Evolutionary conservation across 1,284 basidiomycete species (phyloP), one percentile per base, ranked within the genome.

Genomic region (Pseudozyma thailandica): DNA sequence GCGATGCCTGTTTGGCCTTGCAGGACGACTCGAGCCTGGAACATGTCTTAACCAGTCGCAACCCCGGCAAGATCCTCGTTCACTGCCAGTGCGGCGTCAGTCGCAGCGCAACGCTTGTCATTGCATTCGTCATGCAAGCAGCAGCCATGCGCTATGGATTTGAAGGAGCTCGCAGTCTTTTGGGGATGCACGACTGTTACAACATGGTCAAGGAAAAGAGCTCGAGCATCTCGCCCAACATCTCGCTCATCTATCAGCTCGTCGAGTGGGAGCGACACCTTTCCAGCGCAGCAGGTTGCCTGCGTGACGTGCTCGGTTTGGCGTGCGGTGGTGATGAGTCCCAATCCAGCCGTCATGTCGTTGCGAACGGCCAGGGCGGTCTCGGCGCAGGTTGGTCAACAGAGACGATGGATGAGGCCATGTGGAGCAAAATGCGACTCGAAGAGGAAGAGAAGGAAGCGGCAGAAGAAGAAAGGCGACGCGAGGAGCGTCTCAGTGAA

Each of bases 81-180:
- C 78, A 80, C 37, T 80, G 78, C 60, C 94, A 98, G 85, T 96
- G 94, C 84, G 94, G 94, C 71, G 92, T 98, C 26, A 96, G 93
- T 21, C 89, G 94, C 70, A 94, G 92, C 21, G 94, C 94, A 16
- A 97, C 94, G 1, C 85, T 97, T 75, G 88, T 91, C 45, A 95
- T 98, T 64, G 94, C 94, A 31, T 89, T 96, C 70, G 91, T 96
- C 70, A 97, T 98, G 94, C 89, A 92, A 50, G 92, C 93, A 30
- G 93, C 94, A 18, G 90, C 90, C 35, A 86, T 88, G 47, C 89
- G 88, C 48, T 88, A 89, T 2, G 77, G 68, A 9, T 74, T 61
- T 25, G 56, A 65, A 10, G 51, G 28, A 15, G 55, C 64, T 7
- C 51, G 77, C 45, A 56, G 53, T 13, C 64, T 82, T n/a, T 51